phyloP scores from a whole-genome alignment of 257 asterid species.

The Plectranthus barbatus region DNA sequence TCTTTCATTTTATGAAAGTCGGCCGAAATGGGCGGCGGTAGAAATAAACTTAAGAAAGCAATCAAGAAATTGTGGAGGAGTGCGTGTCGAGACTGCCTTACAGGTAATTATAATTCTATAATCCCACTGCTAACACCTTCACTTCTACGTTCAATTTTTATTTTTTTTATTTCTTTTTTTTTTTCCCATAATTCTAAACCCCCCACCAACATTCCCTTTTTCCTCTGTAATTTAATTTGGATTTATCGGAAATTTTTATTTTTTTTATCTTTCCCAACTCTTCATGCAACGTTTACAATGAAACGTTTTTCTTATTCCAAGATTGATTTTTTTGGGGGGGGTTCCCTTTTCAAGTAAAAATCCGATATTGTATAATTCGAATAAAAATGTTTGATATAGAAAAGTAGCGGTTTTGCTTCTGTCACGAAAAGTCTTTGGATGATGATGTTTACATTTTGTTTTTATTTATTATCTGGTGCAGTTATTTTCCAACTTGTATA shows the following conservation, averaged over 20 bases:
- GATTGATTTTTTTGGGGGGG: neutral
- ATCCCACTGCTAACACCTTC: slow-evolving; percentile 1
- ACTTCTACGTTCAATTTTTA: slow-evolving; percentile 29
- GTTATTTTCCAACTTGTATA: neutral
- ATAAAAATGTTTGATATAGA: neutral
- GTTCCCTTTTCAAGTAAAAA: too few relatives aligned
- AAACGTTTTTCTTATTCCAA: neutral
- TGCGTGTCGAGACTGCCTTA: slow-evolving; percentile 14
- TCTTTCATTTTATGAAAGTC: neutral
- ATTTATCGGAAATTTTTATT: neutral
- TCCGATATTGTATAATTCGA: neutral
- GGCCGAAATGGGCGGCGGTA: slow-evolving; percentile 5
- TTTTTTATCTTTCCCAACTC: neutral
- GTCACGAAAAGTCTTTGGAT: neutral
- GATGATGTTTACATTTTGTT: neutral
- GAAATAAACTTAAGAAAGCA: slow-evolving; percentile 10
- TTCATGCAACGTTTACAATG: neutral
- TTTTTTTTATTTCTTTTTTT: neutral
- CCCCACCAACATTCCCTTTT: neutral
- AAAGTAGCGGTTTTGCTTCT: neutral
- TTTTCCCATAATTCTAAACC: neutral
- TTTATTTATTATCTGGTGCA: too few relatives aligned
- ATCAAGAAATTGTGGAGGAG: slow-evolving; percentile 22
- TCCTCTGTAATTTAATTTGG: too few relatives aligned
- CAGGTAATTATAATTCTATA: slow-evolving; percentile 11